Base-by-base conservation (phyloP, 441 rosid genomes). In the Pelargonium fulgidum region DNA sequence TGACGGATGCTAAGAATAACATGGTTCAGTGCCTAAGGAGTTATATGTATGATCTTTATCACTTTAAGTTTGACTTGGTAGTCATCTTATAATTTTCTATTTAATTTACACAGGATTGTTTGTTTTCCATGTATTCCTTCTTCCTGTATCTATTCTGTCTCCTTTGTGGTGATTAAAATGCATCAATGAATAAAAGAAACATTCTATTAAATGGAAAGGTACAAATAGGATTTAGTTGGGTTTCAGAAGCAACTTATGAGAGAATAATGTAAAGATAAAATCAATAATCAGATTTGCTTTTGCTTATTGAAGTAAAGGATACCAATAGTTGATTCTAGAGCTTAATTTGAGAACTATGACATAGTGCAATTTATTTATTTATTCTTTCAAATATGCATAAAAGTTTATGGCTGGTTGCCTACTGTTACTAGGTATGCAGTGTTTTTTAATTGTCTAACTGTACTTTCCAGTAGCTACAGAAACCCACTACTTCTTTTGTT, bases 401-500 rank as follows among this genome's bases (percentile, higher is more conserved):
- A 2, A 47, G 2, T 47, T 13, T 47, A 47, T 47, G 52, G 52
- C n/a, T 47, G 5, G 1, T 56, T 16, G n/a, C n/a, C 4, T 12
- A 13, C 14, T 48, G 16, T 56, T 56, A 11, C 11, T 0, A 16
- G 20, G n/a, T 14, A 14, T 16, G 24, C 62, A 16, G 11, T 56
- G 24, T 16, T 3, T 56, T 4, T 19, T 12, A 47, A 2, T 16
- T 47, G 52, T 47, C n/a, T 3, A 47, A 13, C 14, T 14, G 7
- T 54, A 47, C 66, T 48, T 75, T 7, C 62, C 16, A 16, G 12
- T 4, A 56, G 20, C 62, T 56, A 5, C 62, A 56, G 16, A 20
- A 56, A 9, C 24, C 4, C 54, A 47, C 68, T 48, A 70, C 39
- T 62, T 19, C 52, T 39, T 56, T 70, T 67, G 20, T 13, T 67